phyloP scores from a whole-genome alignment of 192 early-diverging fungal species.

The Coemansia sp. region DNA sequence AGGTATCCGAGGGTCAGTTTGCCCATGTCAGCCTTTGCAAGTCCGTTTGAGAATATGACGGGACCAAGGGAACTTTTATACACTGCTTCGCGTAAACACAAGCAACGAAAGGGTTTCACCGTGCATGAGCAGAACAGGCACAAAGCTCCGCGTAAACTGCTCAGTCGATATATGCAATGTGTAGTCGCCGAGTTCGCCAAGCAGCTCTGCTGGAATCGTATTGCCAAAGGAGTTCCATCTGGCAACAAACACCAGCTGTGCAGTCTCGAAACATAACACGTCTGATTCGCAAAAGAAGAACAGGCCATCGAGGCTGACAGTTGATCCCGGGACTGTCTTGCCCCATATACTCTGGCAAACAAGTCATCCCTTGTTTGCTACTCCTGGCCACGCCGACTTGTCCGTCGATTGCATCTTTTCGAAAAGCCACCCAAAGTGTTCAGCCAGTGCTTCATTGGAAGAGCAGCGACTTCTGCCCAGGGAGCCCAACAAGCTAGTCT shows the following conservation, averaged over 20 bases:
- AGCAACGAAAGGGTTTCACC: constrained; percentile 7
- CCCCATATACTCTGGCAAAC: background rate
- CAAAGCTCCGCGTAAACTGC: constrained; percentile 16
- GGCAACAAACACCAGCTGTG: no score
- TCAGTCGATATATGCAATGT: constrained; percentile 1
- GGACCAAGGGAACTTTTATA: constrained; percentile 3
- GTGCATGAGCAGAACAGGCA: constrained; percentile 17
- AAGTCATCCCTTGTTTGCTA: background rate
- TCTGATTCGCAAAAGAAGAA: background rate
- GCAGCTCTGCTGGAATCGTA: background rate
- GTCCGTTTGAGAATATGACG: background rate
- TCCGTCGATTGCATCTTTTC: background rate
- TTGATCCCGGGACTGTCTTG: background rate
- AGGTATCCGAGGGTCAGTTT: background rate
- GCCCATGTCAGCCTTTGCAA: background rate
- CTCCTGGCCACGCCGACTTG: background rate
- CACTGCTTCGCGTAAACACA: constrained; percentile 12
- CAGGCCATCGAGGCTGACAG: background rate
- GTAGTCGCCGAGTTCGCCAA: constrained; percentile 38
- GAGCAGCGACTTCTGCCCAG: no score
- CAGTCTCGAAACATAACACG: no score
- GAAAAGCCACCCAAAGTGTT: background rate
- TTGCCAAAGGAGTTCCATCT: background rate
- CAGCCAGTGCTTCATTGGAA: background rate
- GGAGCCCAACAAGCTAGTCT: no score